Evolutionary conservation across 2,329 filamentous ascomycete genomes (phyloP), one percentile per base, ranked within the genome.

Genomic region (Emergomyces africanus): DNA sequence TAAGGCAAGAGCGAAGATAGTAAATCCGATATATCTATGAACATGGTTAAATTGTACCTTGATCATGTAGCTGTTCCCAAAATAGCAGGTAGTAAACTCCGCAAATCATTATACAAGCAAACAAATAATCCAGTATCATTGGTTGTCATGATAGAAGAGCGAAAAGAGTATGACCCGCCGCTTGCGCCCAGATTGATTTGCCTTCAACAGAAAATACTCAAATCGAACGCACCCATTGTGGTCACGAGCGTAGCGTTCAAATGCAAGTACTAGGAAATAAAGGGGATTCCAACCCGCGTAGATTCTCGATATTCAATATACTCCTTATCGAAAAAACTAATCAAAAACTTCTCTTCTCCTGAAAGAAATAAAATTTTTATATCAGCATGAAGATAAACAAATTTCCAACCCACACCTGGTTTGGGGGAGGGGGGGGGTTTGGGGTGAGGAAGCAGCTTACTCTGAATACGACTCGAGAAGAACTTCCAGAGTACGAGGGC

Each of bases 241-340:
- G 28, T 20, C 25, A n/a, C 12, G 20, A 33, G 14, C 14, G 28
- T 46, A 44, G 18, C 12, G 15, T 20, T 46, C 42, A 14, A 37
- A 44, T 57, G 10, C 9, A 9, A n/a, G 18, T 15, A 5, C 70
- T 62, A 79, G 53, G 62, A 65, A 58, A 92, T 85, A 62, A 95
- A 88, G 0, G 92, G 94, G 66, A 99, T 95, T 69, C 84, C 83
- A 9, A 90, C 89, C 49, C 81, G 79, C 4, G 91, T 91, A 59
- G 78, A 79, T 68, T 80, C 80, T 65, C 81, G 81, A 70, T 95
- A 99, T 20, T 82, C 73, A 23, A 83, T 74, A 71, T 97, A 99
- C 54, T 95, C 86, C 8, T 87, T 78, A 0, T 87, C 87, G 70
- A 97, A 99, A 74, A 97, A 96, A 15, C 79, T 76, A 8, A 92